These are phyloP conservation scores for Pichia pseudocactophila DNA, from an alignment of 805 yeast genomes.

Conservation along the genomic window DNA sequence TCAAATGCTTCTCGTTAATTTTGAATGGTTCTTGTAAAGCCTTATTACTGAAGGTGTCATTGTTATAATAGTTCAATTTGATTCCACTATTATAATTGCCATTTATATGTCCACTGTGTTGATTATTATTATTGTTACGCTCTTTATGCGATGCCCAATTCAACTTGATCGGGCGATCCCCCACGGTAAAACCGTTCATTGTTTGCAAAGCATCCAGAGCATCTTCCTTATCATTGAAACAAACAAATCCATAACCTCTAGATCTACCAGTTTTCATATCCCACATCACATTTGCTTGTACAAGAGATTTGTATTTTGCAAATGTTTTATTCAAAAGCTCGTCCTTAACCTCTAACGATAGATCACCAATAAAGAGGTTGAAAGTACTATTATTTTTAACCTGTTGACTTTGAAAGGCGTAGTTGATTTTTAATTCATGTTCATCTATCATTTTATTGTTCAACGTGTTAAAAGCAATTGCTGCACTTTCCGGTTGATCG, in stretches of 20 bases:
- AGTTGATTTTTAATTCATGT: conserved; percentile 55
- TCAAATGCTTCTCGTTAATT: background rate
- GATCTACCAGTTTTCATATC: conserved; percentile 91
- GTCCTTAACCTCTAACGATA: conserved; percentile 75
- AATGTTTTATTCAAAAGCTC: conserved; percentile 56
- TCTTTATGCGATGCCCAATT: conserved; percentile 84
- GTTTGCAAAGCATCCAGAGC: conserved; percentile 65
- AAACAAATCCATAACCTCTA: conserved; percentile 86
- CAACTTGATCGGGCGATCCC: conserved; percentile 71
- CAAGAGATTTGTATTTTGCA: conserved; percentile 45
- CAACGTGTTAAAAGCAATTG: conserved; percentile 49
- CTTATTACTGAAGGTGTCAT: conserved; percentile 8
- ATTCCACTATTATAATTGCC: too few relatives aligned
- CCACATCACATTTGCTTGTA: conserved; percentile 94
- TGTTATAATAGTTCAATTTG: conserved; percentile 13
- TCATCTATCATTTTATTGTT: conserved; percentile 48
- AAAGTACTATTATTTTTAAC: conserved; percentile 45
- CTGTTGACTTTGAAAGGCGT: conserved; percentile 80
- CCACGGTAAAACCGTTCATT: conserved; percentile 66
- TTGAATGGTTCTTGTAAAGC: background rate
- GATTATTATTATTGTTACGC: conserved; percentile 15
- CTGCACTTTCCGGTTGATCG: conserved; percentile 48
- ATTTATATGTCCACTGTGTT: too few relatives aligned
- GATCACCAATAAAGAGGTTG: conserved; percentile 81
- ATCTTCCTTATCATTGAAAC: conserved; percentile 55